Percentiles rank a stretch among this genome's conserved stretches.
Evolutionary conservation across 2,329 filamentous ascomycete genomes (phyloP).

Genomic region (Epichloe sp.): DNA sequence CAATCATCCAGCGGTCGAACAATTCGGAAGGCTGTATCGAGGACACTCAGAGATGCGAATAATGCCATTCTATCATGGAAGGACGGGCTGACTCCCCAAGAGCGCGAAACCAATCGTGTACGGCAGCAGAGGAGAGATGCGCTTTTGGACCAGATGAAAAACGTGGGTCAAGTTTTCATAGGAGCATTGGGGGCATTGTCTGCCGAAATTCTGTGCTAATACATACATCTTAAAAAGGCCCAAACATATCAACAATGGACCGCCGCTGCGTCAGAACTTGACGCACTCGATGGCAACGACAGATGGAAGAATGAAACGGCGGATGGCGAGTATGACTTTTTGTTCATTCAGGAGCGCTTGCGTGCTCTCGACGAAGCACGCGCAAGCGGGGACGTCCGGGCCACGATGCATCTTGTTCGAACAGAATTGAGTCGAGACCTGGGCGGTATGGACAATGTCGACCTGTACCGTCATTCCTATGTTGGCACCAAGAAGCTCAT

Average conservation of each 20-base stretch:
- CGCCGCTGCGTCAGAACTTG: conserved; percentile 60
- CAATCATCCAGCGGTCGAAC: neutral
- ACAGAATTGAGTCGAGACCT: conserved; percentile 70
- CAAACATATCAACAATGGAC: conserved; percentile 61
- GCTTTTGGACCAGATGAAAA: conserved; percentile 50
- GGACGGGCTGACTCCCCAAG: conserved; percentile 38
- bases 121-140: conserved; percentile 49
- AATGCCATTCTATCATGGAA: conserved; percentile 32
- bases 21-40: conserved; percentile 2
- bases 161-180: conserved; percentile 31
- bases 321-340: conserved; percentile 56
- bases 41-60: conserved; percentile 18
- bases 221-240: conserved; percentile 33
- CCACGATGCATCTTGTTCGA: conserved; percentile 70
- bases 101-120: conserved; percentile 32
- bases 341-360: conserved; percentile 56
- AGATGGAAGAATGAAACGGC: conserved; percentile 59
- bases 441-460: conserved; percentile 72
- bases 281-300: conserved; percentile 67
- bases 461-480: conserved; percentile 72
- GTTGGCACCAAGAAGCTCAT: conserved; percentile 79
- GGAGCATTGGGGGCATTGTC: neutral
- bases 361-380: conserved; percentile 63
- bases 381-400: conserved; percentile 53
- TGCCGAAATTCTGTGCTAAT: neutral